Conservation (phyloP, 208 protist genomes). For the Tritrichomonas foetus region DNA sequence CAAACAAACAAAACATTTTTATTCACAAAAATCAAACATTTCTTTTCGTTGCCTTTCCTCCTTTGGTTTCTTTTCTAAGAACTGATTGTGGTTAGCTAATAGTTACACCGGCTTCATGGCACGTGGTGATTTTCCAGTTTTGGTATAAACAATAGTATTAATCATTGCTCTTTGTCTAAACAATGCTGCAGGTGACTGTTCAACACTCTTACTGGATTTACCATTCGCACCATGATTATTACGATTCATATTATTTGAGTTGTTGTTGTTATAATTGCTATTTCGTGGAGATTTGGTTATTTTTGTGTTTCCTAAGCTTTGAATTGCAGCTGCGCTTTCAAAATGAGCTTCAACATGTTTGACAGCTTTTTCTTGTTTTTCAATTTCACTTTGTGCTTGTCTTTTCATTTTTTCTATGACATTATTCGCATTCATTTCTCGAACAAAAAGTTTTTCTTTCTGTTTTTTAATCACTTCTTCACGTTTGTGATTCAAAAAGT, state of each 20-base stretch:
- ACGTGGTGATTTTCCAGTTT: too few species aligned
- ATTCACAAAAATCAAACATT: too few species aligned
- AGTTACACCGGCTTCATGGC: too few species aligned
- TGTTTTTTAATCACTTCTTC: conserved; percentile 12
- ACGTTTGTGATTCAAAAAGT: neutral
- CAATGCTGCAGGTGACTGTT: neutral
- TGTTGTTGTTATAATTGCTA: neutral
- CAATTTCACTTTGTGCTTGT: neutral
- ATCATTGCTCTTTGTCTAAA: conserved; percentile 27
- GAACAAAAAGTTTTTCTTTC: neutral
- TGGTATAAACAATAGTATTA: conserved; percentile 27
- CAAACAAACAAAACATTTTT: too few species aligned
- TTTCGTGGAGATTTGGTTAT: neutral
- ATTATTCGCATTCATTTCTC: neutral
- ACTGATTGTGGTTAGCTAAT: too few species aligned
- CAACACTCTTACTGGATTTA: too few species aligned
- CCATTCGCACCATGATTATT: too few species aligned
- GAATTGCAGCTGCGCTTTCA: too few species aligned
- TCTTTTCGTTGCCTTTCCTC: too few species aligned
- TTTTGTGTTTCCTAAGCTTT: neutral
- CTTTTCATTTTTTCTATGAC: neutral
- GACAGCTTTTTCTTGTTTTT: neutral
- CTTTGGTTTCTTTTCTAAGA: too few species aligned
- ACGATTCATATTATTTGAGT: too few species aligned
- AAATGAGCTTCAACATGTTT: neutral